phyloP scores from a whole-genome alignment of 2,329 filamentous ascomycete species.

The Xylaria sp. region DNA sequence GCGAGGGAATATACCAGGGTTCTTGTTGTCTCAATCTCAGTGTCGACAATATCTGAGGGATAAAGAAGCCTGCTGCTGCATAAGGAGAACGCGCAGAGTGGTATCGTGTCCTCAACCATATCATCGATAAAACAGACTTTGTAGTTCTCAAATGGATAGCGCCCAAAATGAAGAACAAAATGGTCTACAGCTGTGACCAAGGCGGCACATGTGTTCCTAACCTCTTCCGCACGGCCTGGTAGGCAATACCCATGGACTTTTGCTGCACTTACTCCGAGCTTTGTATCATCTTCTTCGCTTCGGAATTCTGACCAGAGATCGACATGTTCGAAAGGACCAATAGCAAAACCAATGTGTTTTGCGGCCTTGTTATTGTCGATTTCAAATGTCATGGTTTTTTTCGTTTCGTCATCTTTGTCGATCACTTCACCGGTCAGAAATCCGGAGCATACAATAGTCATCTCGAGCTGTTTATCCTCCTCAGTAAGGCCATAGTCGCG shows the following conservation, averaged over 20 bases:
- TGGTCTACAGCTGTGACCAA: slow-evolving; percentile 90
- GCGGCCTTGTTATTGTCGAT: slow-evolving; percentile 80
- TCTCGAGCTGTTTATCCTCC: slow-evolving; percentile 87
- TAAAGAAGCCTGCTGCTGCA: slow-evolving; percentile 89
- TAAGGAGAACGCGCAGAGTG: slow-evolving; percentile 85
- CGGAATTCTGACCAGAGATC: slow-evolving; percentile 87
- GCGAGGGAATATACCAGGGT: slow-evolving; percentile 85
- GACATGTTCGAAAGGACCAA: slow-evolving; percentile 94
- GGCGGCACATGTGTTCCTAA: slow-evolving; percentile 87
- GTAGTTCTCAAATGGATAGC: slow-evolving; percentile 92
- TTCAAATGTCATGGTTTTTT: slow-evolving; percentile 89
- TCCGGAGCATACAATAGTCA: slow-evolving; percentile 91
- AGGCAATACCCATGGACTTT: slow-evolving; percentile 93
- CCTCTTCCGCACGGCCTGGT: slow-evolving; percentile 82
- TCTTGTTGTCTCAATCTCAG: slow-evolving; percentile 82
- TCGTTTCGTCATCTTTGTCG: slow-evolving; percentile 79
- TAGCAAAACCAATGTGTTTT: slow-evolving; percentile 90
- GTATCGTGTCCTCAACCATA: slow-evolving; percentile 76
- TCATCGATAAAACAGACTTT: slow-evolving; percentile 97
- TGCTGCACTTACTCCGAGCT: slow-evolving; percentile 86
- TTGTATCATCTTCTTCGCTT: slow-evolving; percentile 90
- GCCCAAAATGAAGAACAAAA: slow-evolving; percentile 87
- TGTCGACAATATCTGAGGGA: slow-evolving; percentile 85
- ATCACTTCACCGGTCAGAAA: slow-evolving; percentile 85
- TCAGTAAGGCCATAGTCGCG: slow-evolving; percentile 64